Evolutionary conservation across 768 basidiomycete species (phyloP).

Genomic region (Lactarius akahatsu): DNA sequence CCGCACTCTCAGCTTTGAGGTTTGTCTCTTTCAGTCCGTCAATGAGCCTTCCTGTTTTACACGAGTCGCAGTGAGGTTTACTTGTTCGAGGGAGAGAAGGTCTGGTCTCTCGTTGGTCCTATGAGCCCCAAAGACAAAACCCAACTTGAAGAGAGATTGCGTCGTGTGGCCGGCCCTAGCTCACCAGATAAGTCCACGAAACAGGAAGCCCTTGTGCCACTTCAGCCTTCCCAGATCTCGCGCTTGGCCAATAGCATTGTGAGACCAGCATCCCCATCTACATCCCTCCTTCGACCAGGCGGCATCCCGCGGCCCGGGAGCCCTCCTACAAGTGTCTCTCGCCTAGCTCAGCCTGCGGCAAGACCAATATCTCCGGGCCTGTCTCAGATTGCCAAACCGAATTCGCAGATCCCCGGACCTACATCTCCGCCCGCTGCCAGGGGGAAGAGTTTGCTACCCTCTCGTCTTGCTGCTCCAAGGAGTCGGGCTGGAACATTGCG

Average conservation of each 20-base stretch:
- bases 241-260: constrained; percentile 49
- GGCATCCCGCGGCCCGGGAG: constrained; percentile 50
- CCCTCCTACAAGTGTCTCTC: constrained; percentile 45
- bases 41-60: constrained; percentile 15
- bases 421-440: constrained; percentile 43
- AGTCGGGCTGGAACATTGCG: constrained; percentile 41
- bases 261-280: constrained; percentile 52
- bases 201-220: constrained; percentile 43
- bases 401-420: constrained; percentile 35
- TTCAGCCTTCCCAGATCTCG: constrained; percentile 47
- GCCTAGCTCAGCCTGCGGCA: constrained; percentile 42
- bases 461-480: constrained; percentile 68
- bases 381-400: constrained; percentile 32
- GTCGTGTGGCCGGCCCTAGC: constrained; percentile 73
- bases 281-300: constrained; percentile 40
- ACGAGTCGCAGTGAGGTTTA: constrained; percentile 66
- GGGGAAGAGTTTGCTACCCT: constrained; percentile 71
- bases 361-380: constrained; percentile 41
- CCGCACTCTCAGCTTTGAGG: constrained; percentile 81
- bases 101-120: constrained; percentile 75
- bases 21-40: constrained; percentile 37
- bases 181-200: constrained; percentile 43
- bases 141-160: constrained; percentile 85
- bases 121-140: constrained; percentile 87
- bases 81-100: constrained; percentile 77